Base-by-base conservation (phyloP, 1,284 basidiomycete species). In the Cutaneotrichosporon cutaneum region DNA sequence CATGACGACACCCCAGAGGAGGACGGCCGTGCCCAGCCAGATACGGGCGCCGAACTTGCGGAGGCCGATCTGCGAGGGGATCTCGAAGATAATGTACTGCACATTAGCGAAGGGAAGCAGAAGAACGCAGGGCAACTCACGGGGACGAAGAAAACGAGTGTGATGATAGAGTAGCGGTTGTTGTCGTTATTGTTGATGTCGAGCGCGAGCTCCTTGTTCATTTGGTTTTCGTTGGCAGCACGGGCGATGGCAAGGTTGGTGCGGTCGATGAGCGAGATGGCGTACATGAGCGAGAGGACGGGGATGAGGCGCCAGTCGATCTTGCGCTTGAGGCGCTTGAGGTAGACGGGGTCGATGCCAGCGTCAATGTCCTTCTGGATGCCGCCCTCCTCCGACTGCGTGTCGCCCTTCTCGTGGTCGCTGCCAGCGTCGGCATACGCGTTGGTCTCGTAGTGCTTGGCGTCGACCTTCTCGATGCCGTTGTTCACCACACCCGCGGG, bases 161-260 rank as follows among this genome's bases (percentile, higher is more conserved):
- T 70, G 57, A 76, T 71, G 60, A 79, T 74, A 35, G 72, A 71
- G 68, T 78, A 80, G 30, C 75, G 70, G 44, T 78, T 72, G 24
- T 30, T 30, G 18, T 32, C 13, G 13, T 10, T 18, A 8, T 13
- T n/a, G 32, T 74, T 76, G 26, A 44, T n/a, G 2, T 21, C 26
- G 39, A 66, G 58, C 22, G 67, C 39, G 3, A 79, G 63, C 10
- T 67, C 72, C 14, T 51, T 48, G 27, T 66, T 65, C 69, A 77
- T 77, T 18, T 54, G 22, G 36, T 30, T 36, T 26, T 65, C 33
- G 56, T 65, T 65, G 51, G 64, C 60, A 7, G 51, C 30, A 18
- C 64, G 64, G 0, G 64, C 64, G 7, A 60, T 72, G 26, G 60
- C 54, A 10, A 77, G 33, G 69, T 71, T 51, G 72, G 68, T 58